A percentile compares a stretch with the other conserved stretches of the same genome.
phyloP scores from a whole-genome alignment of 2,329 filamentous ascomycete genomes.

The Akanthomyces muscarius region DNA sequence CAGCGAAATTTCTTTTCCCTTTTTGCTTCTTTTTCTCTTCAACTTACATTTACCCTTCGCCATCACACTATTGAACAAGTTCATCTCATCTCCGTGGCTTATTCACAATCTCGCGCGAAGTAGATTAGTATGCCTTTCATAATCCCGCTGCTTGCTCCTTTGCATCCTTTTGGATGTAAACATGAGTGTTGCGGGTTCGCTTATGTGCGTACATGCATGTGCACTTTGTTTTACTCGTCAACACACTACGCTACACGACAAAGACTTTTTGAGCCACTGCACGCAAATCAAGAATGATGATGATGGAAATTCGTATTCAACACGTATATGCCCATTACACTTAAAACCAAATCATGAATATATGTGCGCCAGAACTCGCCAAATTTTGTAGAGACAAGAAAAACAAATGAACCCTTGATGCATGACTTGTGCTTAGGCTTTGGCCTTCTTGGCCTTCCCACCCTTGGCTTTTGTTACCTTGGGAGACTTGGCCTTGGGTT shows the following conservation, averaged over 20 bases:
- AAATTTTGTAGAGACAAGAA: slow-evolving; percentile 14
- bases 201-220: slow-evolving; percentile 55
- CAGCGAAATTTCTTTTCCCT: slow-evolving; percentile 23
- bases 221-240: not conserved
- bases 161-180: slow-evolving; percentile 19
- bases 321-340: slow-evolving; percentile 13
- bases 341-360: slow-evolving; percentile 10
- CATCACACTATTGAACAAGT: slow-evolving; percentile 33
- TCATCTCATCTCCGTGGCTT: slow-evolving; percentile 34
- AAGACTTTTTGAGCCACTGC: not conserved
- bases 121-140: slow-evolving; percentile 56
- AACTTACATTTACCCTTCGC: slow-evolving; percentile 47
- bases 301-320: slow-evolving; percentile 14
- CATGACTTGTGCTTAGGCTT: slow-evolving; percentile 28
- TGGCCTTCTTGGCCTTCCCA: slow-evolving; percentile 37
- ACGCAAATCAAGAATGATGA: not conserved
- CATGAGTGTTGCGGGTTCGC: slow-evolving; percentile 56
- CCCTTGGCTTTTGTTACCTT: slow-evolving; percentile 35
- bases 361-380: slow-evolving; percentile 16
- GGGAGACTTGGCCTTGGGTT: slow-evolving; percentile 30
- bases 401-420: slow-evolving; percentile 13
- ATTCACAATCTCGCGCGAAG: slow-evolving; percentile 48
- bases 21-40: slow-evolving; percentile 37
- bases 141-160: slow-evolving; percentile 51
- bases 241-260: too few species aligned